Conservation (phyloP, 2,329 filamentous ascomycete species). For the Trichophyton schoenleinii region DNA sequence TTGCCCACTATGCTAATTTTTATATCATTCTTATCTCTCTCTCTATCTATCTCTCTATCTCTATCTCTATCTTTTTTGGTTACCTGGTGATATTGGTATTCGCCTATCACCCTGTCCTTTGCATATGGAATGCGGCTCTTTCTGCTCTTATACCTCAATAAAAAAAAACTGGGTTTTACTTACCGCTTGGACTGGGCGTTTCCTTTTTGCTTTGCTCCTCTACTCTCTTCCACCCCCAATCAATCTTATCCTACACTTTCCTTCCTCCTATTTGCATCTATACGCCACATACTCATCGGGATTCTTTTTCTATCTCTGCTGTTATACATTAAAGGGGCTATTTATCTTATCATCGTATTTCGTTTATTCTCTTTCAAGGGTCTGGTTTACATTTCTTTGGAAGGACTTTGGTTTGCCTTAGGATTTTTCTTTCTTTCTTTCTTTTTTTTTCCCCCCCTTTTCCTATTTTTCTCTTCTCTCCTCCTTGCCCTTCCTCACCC, state of each 20-base stretch:
- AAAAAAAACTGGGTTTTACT: conserved; percentile 1
- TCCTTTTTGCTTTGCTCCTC: background rate
- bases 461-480: background rate
- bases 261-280: background rate
- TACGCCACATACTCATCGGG: background rate
- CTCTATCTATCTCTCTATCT: no score
- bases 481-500: background rate
- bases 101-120: background rate
- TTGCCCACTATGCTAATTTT: no score
- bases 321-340: background rate
- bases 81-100: background rate
- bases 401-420: background rate
- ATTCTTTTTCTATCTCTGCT: background rate
- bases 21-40: no score
- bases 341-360: background rate
- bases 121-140: background rate
- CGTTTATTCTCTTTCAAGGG: background rate
- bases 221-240: background rate
- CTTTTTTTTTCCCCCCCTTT: background rate
- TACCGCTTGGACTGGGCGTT: background rate
- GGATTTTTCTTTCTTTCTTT: background rate
- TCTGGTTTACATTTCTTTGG: background rate
- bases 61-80: background rate
- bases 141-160: background rate
- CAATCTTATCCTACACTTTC: background rate